Evolutionary conservation across 2,329 filamentous ascomycete species (phyloP).

Genomic region (Aspergillus sclerotialis): DNA sequence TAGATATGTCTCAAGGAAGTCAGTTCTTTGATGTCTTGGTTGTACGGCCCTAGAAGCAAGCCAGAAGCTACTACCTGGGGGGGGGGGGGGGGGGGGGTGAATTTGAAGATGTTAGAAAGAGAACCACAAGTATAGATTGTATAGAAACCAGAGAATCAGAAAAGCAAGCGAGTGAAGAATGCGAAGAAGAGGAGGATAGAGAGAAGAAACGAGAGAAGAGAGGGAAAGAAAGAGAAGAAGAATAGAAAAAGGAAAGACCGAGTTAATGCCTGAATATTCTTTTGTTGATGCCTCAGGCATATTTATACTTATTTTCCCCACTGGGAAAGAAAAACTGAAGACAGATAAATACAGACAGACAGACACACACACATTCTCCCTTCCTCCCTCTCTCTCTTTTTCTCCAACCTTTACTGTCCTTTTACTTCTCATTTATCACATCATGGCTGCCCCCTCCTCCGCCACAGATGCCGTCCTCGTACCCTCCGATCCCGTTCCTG

Average conservation of each 20-base stretch:
- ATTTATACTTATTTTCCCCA: constrained; percentile 6
- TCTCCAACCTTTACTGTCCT: not conserved
- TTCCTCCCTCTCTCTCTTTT: not conserved
- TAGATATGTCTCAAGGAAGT: no score
- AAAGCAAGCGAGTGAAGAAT: constrained; percentile 1
- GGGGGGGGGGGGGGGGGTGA: no score
- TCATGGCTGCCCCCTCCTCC: constrained; percentile 46
- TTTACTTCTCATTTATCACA: not conserved
- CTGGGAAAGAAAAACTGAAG: constrained; percentile 8
- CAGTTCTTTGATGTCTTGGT: no score
- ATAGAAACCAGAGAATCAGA: no score
- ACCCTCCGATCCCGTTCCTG: constrained; percentile 72
- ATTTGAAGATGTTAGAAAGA: no score
- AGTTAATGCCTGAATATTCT: constrained; percentile 11
- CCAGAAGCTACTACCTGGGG: no score
- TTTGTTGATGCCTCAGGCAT: constrained; percentile 1
- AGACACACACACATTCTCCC: no score
- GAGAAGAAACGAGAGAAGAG: constrained; percentile 1
- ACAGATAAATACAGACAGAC: constrained; percentile 3
- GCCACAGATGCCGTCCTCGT: constrained; percentile 78
- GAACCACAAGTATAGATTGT: no score
- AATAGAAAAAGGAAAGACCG: constrained; percentile 5
- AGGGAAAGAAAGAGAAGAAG: not conserved
- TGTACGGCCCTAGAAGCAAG: no score
- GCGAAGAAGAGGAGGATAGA: constrained; percentile 2